Evolutionary conservation across 768 basidiomycete genomes (phyloP).

Genomic region (Wakefieldia striispora): DNA sequence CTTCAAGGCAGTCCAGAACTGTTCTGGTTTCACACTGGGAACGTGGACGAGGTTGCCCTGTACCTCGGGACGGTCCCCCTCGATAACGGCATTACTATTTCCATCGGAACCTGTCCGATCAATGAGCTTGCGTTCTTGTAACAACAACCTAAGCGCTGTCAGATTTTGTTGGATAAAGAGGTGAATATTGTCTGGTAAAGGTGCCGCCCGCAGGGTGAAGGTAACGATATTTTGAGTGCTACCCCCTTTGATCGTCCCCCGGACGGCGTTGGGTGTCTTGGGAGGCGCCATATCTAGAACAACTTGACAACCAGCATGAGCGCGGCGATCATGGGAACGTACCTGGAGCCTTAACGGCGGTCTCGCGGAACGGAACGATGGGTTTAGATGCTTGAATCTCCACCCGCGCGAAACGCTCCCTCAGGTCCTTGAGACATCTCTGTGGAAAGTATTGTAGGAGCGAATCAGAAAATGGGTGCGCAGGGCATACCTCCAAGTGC

Average conservation of each 20-base stretch:
- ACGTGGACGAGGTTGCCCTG: constrained; percentile 60
- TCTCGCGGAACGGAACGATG: constrained; percentile 97
- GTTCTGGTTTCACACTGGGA: constrained; percentile 64
- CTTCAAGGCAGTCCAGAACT: constrained; percentile 77
- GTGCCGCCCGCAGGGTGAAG: constrained; percentile 81
- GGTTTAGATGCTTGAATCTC: constrained; percentile 93
- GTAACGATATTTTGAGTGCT: constrained; percentile 70
- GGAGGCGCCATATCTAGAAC: constrained; percentile 80
- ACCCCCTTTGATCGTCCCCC: constrained; percentile 76
- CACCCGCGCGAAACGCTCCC: constrained; percentile 90
- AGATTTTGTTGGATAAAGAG: constrained; percentile 79
- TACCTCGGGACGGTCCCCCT: constrained; percentile 39
- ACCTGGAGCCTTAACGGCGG: constrained; percentile 81
- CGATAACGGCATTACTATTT: constrained; percentile 19
- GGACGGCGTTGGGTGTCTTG: constrained; percentile 63
- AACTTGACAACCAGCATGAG: constrained; percentile 1
- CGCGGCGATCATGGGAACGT: constrained; percentile 3
- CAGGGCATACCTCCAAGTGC: constrained; percentile 76
- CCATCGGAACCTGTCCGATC: constrained; percentile 26
- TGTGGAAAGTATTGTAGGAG: constrained; percentile 30
- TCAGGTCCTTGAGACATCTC: constrained; percentile 95
- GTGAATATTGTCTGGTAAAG: constrained; percentile 69
- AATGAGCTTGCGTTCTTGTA: constrained; percentile 45
- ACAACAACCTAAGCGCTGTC: constrained; percentile 57
- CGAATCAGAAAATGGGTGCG: background rate